Base-by-base conservation (phyloP, 116 monocot species). In the Dioscorea cayenensis region DNA sequence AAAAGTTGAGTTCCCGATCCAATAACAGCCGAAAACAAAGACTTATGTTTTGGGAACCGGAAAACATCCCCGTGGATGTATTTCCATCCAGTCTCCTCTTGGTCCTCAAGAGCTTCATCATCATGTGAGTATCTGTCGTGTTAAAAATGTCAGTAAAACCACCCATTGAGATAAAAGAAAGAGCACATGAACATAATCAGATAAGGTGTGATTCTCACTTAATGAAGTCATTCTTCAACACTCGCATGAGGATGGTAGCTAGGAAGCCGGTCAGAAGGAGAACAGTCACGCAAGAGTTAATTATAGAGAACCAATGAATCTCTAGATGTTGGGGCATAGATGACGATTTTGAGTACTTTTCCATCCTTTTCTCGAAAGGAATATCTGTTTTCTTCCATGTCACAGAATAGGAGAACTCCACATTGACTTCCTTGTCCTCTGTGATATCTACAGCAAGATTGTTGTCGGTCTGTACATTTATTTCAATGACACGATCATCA, bases 21-120 rank as follows among this genome's bases (percentile, higher is more conserved):
- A 77, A 91, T 71, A 59, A 87, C 76, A 67, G 91, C 87, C 35
- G 87, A 61, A 79, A 91, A 87, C 72, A 91, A 60, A 51, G 87
- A 91, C 49, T 85, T 91, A 60, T 91, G 37, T 29, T 83, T 71
- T 2, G 91, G 91, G 70, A 87, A 91, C 38, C 91, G 71, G 72
- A 91, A 91, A 68, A 91, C 85, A 77, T 87, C 87, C 29, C 87
- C 91, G 72, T 91, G 91, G 60, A 91, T 87, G 69, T 91, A 91
- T 72, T 91, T 91, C 91, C 87, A 91, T 62, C 91, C 91, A 36
- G 83, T 82, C 69, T 85, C 85, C 69, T 85, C 91, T 78, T 91
- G 78, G 72, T 91, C 91, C 49, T 91, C 91, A 55, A 73, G 77
- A 66, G 91, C 67, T 64, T 87, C 91, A 5, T 91, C 91, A 51